phyloP scores from a whole-genome alignment of 2,329 filamentous ascomycete genomes.

The Talaromyces pinophilus region DNA sequence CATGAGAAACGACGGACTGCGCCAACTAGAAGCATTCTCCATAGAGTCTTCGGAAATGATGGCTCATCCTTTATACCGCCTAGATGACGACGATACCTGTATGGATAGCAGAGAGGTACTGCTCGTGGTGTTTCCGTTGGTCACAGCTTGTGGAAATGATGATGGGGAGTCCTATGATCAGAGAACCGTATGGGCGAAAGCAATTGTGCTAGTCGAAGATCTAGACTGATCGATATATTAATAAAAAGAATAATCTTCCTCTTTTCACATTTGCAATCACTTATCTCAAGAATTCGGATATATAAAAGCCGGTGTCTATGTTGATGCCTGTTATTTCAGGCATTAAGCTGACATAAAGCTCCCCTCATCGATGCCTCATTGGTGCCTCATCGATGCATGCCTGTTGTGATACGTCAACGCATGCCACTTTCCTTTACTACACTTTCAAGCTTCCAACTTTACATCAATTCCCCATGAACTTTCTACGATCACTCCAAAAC shows the following conservation, averaged over 20 bases:
- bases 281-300: neutral
- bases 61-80: neutral
- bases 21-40: neutral
- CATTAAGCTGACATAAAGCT: constrained; percentile 2
- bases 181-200: neutral
- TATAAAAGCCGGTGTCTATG: neutral
- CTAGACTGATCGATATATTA: neutral
- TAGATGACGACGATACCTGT: neutral
- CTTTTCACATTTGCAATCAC: neutral
- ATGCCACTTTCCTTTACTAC: neutral
- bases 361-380: neutral
- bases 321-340: neutral
- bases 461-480: constrained; percentile 30
- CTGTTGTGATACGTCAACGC: constrained; percentile 8
- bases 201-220: neutral
- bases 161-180: neutral
- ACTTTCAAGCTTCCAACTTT: neutral
- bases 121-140: neutral
- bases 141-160: neutral
- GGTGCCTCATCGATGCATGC: neutral
- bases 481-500: constrained; percentile 27
- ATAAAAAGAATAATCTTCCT: neutral
- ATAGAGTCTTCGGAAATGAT: neutral
- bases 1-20: neutral
- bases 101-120: neutral